These are phyloP conservation scores for Linnemannia schmuckeri DNA, from an alignment of 192 early-diverging fungal species.

Conservation along the genomic window DNA sequence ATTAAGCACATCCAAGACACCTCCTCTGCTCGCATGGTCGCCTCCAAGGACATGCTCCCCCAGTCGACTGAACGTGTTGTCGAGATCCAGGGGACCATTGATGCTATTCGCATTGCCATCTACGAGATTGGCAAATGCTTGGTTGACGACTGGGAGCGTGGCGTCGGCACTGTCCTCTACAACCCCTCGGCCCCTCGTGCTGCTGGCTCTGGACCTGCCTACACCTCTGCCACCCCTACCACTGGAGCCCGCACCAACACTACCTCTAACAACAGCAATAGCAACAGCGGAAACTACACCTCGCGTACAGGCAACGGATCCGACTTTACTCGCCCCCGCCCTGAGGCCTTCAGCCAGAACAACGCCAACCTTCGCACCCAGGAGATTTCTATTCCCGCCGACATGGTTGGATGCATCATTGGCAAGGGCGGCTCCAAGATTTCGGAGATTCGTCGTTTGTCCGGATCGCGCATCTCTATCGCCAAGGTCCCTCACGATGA, in stretches of 20 bases:
- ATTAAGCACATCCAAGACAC: constrained; percentile 97
- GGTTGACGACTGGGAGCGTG: constrained; percentile 88
- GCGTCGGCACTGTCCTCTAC: constrained; percentile 86
- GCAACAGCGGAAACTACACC: constrained; percentile 50
- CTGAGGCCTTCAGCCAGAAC: constrained; percentile 43
- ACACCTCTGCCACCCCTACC: constrained; percentile 14
- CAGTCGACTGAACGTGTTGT: constrained; percentile 94
- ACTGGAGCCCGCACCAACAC: constrained; percentile 39
- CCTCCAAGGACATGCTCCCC: constrained; percentile 93
- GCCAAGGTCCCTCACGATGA: constrained; percentile 85
- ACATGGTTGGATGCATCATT: constrained; percentile 98
- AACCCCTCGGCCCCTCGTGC: constrained; percentile 71
- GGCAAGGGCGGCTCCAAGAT: constrained; percentile 91
- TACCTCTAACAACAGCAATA: constrained; percentile 65
- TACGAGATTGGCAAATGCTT: constrained; percentile 88
- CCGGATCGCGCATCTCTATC: constrained; percentile 91
- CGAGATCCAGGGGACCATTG: constrained; percentile 86
- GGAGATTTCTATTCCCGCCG: constrained; percentile 92
- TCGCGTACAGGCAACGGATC: constrained; percentile 71
- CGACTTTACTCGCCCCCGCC: constrained; percentile 60
- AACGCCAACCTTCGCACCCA: constrained; percentile 77
- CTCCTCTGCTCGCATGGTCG: constrained; percentile 87
- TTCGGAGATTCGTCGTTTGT: constrained; percentile 83
- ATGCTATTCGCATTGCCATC: constrained; percentile 88
- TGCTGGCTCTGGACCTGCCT: constrained; percentile 41